phyloP scores from a whole-genome alignment of 306 rosid genomes.

The cucumber (Cucumis sativus) region DNA sequence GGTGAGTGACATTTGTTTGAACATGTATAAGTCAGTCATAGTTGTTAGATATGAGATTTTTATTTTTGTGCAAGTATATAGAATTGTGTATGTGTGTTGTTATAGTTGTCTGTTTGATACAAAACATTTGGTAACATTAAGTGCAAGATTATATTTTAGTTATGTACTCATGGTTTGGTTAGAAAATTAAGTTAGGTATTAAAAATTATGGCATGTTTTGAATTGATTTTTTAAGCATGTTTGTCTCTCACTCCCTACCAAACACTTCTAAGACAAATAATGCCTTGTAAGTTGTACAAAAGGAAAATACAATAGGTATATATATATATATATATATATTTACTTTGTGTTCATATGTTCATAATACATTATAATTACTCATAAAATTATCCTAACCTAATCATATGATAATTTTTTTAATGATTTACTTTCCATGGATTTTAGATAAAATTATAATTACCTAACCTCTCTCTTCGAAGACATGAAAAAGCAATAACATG shows the following conservation, averaged over 20 bases:
- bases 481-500: neutral
- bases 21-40: no score
- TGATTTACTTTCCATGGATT: neutral
- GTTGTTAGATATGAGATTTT: no score
- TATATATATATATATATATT: no score
- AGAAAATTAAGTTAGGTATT: constrained; percentile 1
- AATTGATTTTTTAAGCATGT: neutral
- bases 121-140: neutral
- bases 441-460: neutral
- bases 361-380: neutral
- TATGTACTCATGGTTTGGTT: neutral
- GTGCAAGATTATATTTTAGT: neutral
- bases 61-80: no score
- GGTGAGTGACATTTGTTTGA: no score
- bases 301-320: neutral
- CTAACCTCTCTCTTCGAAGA: neutral
- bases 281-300: neutral
- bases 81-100: no score
- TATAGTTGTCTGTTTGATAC: neutral
- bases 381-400: neutral
- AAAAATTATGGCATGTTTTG: neutral
- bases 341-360: neutral
- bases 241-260: neutral
- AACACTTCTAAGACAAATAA: neutral
- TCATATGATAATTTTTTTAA: no score